phyloP scores from a whole-genome alignment of 2,329 filamentous ascomycete genomes.

The Monosporascus sp. region DNA sequence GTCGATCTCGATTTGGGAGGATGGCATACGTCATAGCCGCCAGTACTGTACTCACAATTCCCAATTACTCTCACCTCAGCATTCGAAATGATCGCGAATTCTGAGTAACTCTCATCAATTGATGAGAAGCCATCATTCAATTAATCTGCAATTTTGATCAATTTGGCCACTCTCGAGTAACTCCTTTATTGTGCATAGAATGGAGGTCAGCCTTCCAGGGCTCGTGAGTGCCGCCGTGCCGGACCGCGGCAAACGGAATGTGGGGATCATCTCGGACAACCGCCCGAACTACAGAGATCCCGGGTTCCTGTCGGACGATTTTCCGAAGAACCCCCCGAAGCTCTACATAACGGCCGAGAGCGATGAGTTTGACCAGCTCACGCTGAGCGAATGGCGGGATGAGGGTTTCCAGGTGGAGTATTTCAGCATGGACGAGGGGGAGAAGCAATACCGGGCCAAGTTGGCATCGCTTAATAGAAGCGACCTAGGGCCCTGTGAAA shows the following conservation, averaged over 20 bases:
- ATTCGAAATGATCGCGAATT: not conserved
- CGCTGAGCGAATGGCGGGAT: slow-evolving; percentile 33
- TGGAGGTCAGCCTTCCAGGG: slow-evolving; percentile 25
- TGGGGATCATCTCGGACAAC: slow-evolving; percentile 19
- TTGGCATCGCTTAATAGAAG: slow-evolving; percentile 28
- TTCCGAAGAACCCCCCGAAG: slow-evolving; percentile 31
- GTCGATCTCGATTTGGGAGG: not conserved
- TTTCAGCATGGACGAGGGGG: slow-evolving; percentile 31
- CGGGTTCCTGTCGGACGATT: slow-evolving; percentile 36
- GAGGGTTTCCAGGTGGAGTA: slow-evolving; percentile 41
- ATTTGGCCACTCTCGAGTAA: not conserved
- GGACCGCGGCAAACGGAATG: slow-evolving; percentile 15
- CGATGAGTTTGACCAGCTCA: slow-evolving; percentile 35
- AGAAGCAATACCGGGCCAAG: slow-evolving; percentile 28
- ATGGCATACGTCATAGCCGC: not conserved
- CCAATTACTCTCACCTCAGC: too few species aligned
- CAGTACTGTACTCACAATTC: not conserved
- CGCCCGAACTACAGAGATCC: slow-evolving; percentile 33
- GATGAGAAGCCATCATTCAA: not conserved
- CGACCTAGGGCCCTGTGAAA: slow-evolving; percentile 35
- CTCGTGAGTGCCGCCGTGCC: slow-evolving; percentile 23
- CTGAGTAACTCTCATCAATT: not conserved
- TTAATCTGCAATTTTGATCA: not conserved
- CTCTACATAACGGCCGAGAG: slow-evolving; percentile 38
- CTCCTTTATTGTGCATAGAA: slow-evolving; percentile 1